phyloP scores from a whole-genome alignment of 1,284 basidiomycete genomes.

The Moesziomyces antarcticus region DNA sequence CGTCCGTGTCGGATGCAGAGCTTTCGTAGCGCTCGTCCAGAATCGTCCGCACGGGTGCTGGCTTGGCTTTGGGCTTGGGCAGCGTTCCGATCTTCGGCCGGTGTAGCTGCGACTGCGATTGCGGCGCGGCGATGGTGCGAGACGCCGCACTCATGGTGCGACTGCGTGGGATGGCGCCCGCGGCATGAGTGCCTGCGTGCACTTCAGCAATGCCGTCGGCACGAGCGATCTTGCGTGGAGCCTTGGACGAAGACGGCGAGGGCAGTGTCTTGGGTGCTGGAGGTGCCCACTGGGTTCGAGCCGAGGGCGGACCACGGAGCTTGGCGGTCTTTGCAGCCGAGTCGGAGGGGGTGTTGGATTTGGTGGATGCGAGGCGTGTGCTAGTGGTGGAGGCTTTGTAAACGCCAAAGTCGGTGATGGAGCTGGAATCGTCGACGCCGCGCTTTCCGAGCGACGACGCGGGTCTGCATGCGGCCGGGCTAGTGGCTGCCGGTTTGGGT shows the following conservation, averaged over 20 bases:
- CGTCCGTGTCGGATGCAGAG: not conserved
- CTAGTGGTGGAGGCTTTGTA: not conserved
- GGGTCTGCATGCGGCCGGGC: slow-evolving; percentile 12
- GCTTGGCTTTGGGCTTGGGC: slow-evolving; percentile 18
- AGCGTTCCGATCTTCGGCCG: slow-evolving; percentile 35
- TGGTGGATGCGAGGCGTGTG: not conserved
- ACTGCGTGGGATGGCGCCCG: slow-evolving; percentile 7
- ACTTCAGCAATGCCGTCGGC: slow-evolving; percentile 23
- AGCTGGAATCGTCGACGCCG: slow-evolving; percentile 13
- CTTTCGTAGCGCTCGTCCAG: slow-evolving; percentile 18
- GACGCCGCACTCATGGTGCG: slow-evolving; percentile 12
- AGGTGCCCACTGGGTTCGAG: slow-evolving; percentile 19
- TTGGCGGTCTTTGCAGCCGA: slow-evolving; percentile 12
- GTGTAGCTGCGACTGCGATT: slow-evolving; percentile 3
- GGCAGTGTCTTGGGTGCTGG: slow-evolving; percentile 4
- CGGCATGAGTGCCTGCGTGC: slow-evolving; percentile 7
- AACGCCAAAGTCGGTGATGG: slow-evolving; percentile 35
- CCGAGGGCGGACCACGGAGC: slow-evolving; percentile 35
- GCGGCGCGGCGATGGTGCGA: not conserved
- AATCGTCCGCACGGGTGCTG: slow-evolving; percentile 17
- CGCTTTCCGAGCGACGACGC: slow-evolving; percentile 35
- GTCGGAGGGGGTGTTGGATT: not conserved
- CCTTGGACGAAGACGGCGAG: slow-evolving; percentile 22
- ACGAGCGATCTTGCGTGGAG: slow-evolving; percentile 28
- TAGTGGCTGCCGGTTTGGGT: slow-evolving; percentile 2